phyloP scores from a whole-genome alignment of 768 basidiomycete genomes.

The Erythrobasidium yunnanense region DNA sequence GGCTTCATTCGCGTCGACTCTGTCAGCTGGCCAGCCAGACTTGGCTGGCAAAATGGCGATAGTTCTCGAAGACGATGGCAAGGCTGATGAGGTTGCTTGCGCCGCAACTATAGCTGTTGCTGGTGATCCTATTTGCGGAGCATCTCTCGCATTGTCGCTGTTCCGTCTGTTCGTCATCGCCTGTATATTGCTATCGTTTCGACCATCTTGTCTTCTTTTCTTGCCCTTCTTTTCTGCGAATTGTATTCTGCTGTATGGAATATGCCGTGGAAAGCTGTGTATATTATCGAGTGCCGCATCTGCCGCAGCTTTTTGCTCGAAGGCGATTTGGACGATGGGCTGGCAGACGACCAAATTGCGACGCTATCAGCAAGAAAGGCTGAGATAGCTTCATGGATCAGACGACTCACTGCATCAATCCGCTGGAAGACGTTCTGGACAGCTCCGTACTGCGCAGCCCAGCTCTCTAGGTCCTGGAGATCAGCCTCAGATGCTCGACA shows the following conservation, averaged over 20 bases:
- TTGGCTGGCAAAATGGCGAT: neutral
- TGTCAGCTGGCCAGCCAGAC: neutral
- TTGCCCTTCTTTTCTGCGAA: too few species aligned
- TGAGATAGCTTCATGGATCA: neutral
- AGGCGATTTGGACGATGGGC: neutral
- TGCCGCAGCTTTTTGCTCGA: too few species aligned
- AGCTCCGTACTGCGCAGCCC: neutral
- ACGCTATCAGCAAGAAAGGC: neutral
- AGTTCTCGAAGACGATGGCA: neutral
- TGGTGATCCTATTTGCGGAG: neutral
- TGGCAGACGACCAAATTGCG: neutral
- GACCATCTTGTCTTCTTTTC: too few species aligned
- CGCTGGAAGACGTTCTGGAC: neutral
- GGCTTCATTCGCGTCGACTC: neutral
- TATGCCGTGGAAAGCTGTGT: neutral
- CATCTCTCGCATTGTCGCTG: too few species aligned
- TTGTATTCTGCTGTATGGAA: neutral
- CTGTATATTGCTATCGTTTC: too few species aligned
- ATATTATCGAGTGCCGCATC: neutral
- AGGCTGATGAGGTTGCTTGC: neutral
- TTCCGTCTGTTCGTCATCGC: too few species aligned
- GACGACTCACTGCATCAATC: neutral
- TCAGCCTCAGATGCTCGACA: neutral
- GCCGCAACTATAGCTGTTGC: neutral
- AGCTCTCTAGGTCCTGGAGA: neutral